These are phyloP conservation scores for Orbilia quercus DNA, from an alignment of 2,329 filamentous ascomycete genomes.

Conservation along the genomic window DNA sequence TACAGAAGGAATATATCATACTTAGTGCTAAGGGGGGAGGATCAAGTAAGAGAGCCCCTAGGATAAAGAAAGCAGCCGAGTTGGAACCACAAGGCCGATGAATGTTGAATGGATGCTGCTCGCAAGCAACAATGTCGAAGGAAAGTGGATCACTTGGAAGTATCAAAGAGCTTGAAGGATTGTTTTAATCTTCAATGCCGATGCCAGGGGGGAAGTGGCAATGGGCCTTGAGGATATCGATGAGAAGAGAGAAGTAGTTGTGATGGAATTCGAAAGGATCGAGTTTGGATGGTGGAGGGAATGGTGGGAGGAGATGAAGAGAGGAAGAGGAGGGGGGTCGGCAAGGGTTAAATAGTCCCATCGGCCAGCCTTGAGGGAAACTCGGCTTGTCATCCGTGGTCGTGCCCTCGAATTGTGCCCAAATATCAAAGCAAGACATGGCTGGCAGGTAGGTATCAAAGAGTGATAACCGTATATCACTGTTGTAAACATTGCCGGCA, in stretches of 20 bases:
- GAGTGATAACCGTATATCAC: too few relatives aligned
- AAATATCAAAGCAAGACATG: too few relatives aligned
- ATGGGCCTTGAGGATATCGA: background rate
- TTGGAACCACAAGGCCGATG: background rate
- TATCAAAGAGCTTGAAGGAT: background rate
- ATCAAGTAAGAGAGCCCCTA: too few relatives aligned
- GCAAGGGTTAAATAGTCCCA: slow-evolving; percentile 3
- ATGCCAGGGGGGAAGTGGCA: background rate
- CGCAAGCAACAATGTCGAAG: background rate
- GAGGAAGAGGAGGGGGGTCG: background rate
- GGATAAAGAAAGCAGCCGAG: too few relatives aligned
- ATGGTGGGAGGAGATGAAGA: slow-evolving; percentile 9
- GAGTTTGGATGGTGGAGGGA: background rate
- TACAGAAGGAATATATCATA: too few relatives aligned
- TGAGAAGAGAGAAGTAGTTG: background rate
- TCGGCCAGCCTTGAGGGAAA: background rate
- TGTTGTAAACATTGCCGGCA: background rate
- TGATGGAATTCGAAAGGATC: slow-evolving; percentile 1
- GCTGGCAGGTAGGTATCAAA: too few relatives aligned
- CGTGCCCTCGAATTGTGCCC: background rate
- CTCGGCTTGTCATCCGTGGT: background rate
- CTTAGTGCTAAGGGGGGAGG: too few relatives aligned
- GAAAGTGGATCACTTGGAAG: background rate
- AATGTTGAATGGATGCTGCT: background rate
- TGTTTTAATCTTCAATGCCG: background rate